Percentiles rank a stretch among this genome's conserved stretches.
These are phyloP conservation scores for Lactuca sativa DNA, from an alignment of 129 eudicot genomes.

Conservation along the genomic window DNA sequence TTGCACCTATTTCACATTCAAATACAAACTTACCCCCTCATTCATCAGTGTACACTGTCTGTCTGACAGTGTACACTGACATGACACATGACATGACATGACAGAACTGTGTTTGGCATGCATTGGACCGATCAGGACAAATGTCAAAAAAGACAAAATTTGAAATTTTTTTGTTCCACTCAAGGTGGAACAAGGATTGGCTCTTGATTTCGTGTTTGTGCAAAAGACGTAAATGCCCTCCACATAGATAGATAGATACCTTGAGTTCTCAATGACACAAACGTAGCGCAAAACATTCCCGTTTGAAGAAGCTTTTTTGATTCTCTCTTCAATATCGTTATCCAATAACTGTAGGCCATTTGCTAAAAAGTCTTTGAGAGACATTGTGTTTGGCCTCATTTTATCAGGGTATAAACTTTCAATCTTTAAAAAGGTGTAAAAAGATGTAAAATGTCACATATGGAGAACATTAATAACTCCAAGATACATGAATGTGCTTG, in stretches of 20 bases:
- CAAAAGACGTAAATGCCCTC: not conserved
- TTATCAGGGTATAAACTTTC: slow-evolving; percentile 80
- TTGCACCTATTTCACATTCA: slow-evolving; percentile 51
- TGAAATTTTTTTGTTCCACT: no score
- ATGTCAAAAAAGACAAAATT: no score
- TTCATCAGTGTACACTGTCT: not conserved
- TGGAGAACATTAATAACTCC: slow-evolving; percentile 4
- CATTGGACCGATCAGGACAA: no score
- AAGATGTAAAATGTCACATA: slow-evolving; percentile 6
- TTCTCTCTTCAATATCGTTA: slow-evolving; percentile 54
- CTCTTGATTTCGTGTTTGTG: no score
- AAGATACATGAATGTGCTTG: not conserved
- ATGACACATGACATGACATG: not conserved
- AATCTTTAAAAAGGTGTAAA: slow-evolving; percentile 36
- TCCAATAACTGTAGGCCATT: slow-evolving; percentile 82
- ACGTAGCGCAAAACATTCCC: slow-evolving; percentile 92
- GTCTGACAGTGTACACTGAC: no score
- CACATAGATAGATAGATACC: slow-evolving; percentile 37
- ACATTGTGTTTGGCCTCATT: slow-evolving; percentile 78
- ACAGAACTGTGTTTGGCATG: not conserved
- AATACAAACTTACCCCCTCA: slow-evolving; percentile 12
- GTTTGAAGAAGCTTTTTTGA: slow-evolving; percentile 64
- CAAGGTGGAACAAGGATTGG: no score
- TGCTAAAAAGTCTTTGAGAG: slow-evolving; percentile 67
- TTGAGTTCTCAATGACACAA: slow-evolving; percentile 68